These are phyloP conservation scores for Takashimella koratensis DNA, from an alignment of 1,284 basidiomycete genomes.

Conservation along the genomic window DNA sequence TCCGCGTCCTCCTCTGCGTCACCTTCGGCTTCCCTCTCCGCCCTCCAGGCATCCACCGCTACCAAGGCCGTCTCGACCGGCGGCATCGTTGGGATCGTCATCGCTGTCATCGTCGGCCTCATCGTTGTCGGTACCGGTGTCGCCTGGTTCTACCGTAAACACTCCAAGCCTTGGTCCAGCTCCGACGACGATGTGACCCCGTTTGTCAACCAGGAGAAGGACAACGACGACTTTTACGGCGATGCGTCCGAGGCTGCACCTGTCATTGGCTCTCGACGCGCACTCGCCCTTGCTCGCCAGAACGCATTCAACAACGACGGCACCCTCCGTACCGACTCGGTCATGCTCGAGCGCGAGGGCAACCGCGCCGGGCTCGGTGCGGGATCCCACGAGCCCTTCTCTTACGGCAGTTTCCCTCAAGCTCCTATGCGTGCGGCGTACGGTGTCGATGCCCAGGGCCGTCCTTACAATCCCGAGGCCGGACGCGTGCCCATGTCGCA, in stretches of 20 bases:
- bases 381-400: conserved; percentile 13
- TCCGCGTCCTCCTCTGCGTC: conserved; percentile 5
- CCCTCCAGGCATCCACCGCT: background rate
- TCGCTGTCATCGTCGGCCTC: conserved; percentile 11
- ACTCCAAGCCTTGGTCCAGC: background rate
- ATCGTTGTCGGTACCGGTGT: conserved; percentile 15
- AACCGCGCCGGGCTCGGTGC: conserved; percentile 37
- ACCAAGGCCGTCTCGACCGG: conserved; percentile 7
- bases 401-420: conserved; percentile 2
- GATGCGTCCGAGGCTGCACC: conserved; percentile 8
- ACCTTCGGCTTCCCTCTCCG: background rate
- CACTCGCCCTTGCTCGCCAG: conserved; percentile 28
- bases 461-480: conserved; percentile 27
- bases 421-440: conserved; percentile 11
- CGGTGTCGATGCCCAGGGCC: conserved; percentile 30
- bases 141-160: conserved; percentile 26
- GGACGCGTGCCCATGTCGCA: conserved; percentile 26
- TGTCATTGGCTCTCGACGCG: conserved; percentile 33
- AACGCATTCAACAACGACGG: conserved; percentile 28
- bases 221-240: conserved; percentile 26
- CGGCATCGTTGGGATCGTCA: conserved; percentile 14
- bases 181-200: conserved; percentile 8
- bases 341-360: conserved; percentile 17
- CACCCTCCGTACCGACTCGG: conserved; percentile 23
- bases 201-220: conserved; percentile 18